Evolutionary conservation across 2,329 filamentous ascomycete genomes (phyloP), one percentile per base, ranked within the genome.

Genomic region (Aspergillus pseudoglaucus): DNA sequence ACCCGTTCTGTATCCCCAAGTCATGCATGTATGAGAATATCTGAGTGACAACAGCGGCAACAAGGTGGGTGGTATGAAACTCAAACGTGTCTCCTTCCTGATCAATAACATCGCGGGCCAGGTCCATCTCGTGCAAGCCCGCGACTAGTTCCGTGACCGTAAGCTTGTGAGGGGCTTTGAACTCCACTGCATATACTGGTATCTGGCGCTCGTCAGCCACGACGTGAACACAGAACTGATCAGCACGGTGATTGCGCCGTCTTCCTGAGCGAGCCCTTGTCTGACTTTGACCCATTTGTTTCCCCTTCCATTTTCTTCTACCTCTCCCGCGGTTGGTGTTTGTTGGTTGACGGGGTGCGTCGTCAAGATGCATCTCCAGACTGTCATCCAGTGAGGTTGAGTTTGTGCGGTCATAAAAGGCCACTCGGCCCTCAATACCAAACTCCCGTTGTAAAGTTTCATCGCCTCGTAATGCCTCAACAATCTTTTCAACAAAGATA

Each of bases 221-320:
- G n/a, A n/a, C n/a, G n/a, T n/a, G n/a, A n/a, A n/a, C n/a, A n/a
- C n/a, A n/a, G n/a, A n/a, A n/a, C n/a, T n/a, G n/a, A n/a, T n/a
- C n/a, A n/a, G n/a, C n/a, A n/a, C n/a, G 53, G 6, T 48, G 51
- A 53, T 59, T 57, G 32, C 47, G 52, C 51, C 42, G 50, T 56
- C 47, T 9, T 8, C 60, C 59, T 17, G 56, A 51, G 6, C 50
- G 50, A 53, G 35, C n/a, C 35, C 35, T 38, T 4, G n/a, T 38
- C 35, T 15, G 35, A 18, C 17, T 38, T 18, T 38, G 35, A 35
- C 32, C 14, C 32, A 35, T 35, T 42, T 53, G 32, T 35, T 35
- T 54, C 49, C 38, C 46, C 42, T 14, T 40, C 42, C 45, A 41
- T 49, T 47, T 51, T 55, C 47, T 56, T 53, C 50, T 53, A 22